Evolutionary conservation across 2,329 filamentous ascomycete species (phyloP).

Genomic region (Parascedosporium putredinis): DNA sequence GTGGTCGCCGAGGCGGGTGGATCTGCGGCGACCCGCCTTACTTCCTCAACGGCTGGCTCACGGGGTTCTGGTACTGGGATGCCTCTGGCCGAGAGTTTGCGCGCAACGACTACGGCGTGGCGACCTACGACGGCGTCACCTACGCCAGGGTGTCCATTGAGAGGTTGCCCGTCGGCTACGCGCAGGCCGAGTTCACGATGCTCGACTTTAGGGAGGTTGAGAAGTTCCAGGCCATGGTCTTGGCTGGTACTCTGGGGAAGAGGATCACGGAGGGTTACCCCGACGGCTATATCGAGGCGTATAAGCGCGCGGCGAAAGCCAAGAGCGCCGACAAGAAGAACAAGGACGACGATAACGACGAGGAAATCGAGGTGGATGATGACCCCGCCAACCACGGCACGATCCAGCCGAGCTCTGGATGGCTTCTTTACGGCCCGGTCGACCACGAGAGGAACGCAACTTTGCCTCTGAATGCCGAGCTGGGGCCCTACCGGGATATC

Average conservation of each 20-base stretch:
- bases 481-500: not conserved
- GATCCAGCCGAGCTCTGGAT: conserved; percentile 5
- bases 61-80: conserved; percentile 35
- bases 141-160: conserved; percentile 3
- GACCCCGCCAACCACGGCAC: conserved; percentile 2
- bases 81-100: conserved; percentile 19
- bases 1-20: conserved; percentile 22
- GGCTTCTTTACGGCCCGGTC: conserved; percentile 7
- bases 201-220: conserved; percentile 6
- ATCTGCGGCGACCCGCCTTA: conserved; percentile 16
- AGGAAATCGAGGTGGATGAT: conserved; percentile 1
- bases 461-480: not conserved
- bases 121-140: conserved; percentile 1
- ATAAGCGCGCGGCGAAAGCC: not conserved
- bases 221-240: conserved; percentile 7
- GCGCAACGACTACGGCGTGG: not conserved
- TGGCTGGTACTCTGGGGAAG: conserved; percentile 6
- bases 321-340: not conserved
- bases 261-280: conserved; percentile 7
- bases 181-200: conserved; percentile 6
- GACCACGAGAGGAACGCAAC: conserved; percentile 4
- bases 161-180: conserved; percentile 2
- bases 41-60: conserved; percentile 36
- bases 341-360: not conserved
- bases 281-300: conserved; percentile 5